These are phyloP conservation scores for Rhynchospora pubera DNA, from an alignment of 176 grass and related monocot species.

Conservation along the genomic window DNA sequence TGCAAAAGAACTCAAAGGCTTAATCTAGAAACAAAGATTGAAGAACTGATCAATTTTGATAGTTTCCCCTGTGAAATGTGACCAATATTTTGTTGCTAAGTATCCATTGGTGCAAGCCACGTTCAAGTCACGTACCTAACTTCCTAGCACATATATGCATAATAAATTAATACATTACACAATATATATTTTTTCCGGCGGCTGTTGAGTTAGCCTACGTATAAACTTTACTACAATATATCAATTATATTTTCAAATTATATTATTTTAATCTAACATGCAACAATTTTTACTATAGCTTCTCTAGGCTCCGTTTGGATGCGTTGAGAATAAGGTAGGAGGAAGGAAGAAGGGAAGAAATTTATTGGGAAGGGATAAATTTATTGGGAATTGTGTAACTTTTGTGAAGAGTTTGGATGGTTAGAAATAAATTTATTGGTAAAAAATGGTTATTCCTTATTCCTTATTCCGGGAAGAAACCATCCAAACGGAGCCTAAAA, in stretches of 20 bases:
- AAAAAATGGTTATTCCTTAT: too few relatives aligned
- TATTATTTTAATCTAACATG: background rate
- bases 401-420: too few relatives aligned
- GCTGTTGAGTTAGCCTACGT: background rate
- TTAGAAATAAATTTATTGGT: too few relatives aligned
- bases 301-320: too few relatives aligned
- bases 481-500: too few relatives aligned
- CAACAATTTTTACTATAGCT: background rate
- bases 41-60: too few relatives aligned
- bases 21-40: background rate
- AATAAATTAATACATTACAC: background rate
- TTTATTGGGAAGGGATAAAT: too few relatives aligned
- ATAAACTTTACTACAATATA: background rate
- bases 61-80: background rate
- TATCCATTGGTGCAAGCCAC: background rate
- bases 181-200: background rate
- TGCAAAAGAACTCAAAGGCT: too few relatives aligned
- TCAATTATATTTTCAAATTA: background rate
- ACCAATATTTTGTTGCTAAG: background rate
- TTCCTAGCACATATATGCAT: background rate
- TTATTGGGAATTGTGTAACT: too few relatives aligned
- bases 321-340: too few relatives aligned
- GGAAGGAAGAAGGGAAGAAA: too few relatives aligned
- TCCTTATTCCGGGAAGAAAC: too few relatives aligned
- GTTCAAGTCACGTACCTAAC: slow-evolving; percentile 3